Percentiles rank a stretch among this genome's conserved stretches.
Evolutionary conservation across 1,284 basidiomycete genomes (phyloP).

Genomic region (Naganishia sp.): DNA sequence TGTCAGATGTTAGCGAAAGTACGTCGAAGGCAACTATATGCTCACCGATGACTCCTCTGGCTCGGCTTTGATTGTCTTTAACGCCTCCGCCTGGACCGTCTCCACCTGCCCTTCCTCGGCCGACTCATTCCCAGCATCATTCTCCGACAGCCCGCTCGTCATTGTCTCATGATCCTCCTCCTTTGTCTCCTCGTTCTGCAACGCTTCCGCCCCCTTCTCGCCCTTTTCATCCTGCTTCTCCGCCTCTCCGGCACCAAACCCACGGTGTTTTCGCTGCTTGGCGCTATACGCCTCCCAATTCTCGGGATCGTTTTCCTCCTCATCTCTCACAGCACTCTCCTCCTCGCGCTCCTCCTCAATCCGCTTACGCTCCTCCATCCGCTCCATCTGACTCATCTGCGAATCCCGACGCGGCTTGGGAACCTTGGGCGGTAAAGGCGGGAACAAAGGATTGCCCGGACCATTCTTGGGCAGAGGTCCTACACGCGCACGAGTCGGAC

Average conservation of each 20-base stretch:
- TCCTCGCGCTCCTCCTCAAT: slow-evolving; percentile 24
- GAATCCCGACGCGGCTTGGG: slow-evolving; percentile 25
- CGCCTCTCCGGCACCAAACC: slow-evolving; percentile 37
- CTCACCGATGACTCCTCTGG: background rate
- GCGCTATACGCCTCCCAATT: slow-evolving; percentile 44
- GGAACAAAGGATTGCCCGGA: slow-evolving; percentile 51
- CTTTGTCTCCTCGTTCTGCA: background rate
- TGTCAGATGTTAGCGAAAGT: background rate
- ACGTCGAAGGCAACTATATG: background rate
- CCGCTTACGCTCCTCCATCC: slow-evolving; percentile 14
- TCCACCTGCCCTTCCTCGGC: slow-evolving; percentile 23
- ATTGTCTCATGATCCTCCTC: slow-evolving; percentile 22
- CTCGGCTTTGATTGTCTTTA: background rate
- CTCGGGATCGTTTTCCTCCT: slow-evolving; percentile 35
- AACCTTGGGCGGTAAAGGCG: slow-evolving; percentile 47
- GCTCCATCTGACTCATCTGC: slow-evolving; percentile 31
- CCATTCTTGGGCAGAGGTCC: slow-evolving; percentile 49
- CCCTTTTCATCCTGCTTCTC: background rate
- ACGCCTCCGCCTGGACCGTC: background rate
- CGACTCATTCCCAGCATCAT: slow-evolving; percentile 4
- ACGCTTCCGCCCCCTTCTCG: slow-evolving; percentile 1
- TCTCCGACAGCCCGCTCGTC: slow-evolving; percentile 16
- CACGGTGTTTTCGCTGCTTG: slow-evolving; percentile 40
- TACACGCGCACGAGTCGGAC: slow-evolving; percentile 46
- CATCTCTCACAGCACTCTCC: slow-evolving; percentile 23